Conservation (phyloP, 371 early-diverging fungal species). For the Mucor irregularis region DNA sequence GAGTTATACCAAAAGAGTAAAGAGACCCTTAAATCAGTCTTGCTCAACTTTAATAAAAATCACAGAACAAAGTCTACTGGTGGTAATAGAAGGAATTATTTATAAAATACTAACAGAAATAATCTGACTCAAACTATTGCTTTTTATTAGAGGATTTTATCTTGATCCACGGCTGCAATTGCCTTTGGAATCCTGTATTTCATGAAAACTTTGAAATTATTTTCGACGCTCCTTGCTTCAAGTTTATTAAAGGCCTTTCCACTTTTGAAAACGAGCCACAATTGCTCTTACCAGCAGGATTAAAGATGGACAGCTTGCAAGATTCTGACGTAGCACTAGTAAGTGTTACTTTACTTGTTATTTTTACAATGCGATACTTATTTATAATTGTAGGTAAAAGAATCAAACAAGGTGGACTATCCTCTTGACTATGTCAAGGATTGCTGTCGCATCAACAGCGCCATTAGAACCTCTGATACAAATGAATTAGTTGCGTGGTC, state of each 20-base stretch:
- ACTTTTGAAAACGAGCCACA: background rate
- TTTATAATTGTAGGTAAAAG: background rate
- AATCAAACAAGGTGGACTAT: constrained; percentile 1
- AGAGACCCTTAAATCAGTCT: background rate
- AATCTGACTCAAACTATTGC: too few relatives aligned
- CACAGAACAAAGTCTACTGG: background rate
- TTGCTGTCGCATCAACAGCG: constrained; percentile 1
- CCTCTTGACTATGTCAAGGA: background rate
- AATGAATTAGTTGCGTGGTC: constrained; percentile 16
- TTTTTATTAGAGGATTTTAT: too few relatives aligned
- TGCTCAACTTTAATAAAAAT: background rate
- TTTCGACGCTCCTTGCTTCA: constrained; percentile 3
- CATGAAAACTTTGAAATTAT: background rate
- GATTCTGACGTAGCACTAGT: background rate
- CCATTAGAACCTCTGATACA: constrained; percentile 1
- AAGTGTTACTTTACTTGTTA: background rate
- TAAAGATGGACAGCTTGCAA: background rate
- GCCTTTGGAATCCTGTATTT: constrained; percentile 7
- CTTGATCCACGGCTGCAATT: background rate
- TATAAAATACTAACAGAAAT: too few relatives aligned
- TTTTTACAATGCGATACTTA: background rate
- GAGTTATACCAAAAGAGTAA: background rate
- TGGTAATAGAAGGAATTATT: background rate
- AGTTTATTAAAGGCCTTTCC: background rate
- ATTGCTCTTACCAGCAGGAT: background rate